phyloP scores from a whole-genome alignment of 2,329 filamentous ascomycete species.

The Exophiala oligosperma region DNA sequence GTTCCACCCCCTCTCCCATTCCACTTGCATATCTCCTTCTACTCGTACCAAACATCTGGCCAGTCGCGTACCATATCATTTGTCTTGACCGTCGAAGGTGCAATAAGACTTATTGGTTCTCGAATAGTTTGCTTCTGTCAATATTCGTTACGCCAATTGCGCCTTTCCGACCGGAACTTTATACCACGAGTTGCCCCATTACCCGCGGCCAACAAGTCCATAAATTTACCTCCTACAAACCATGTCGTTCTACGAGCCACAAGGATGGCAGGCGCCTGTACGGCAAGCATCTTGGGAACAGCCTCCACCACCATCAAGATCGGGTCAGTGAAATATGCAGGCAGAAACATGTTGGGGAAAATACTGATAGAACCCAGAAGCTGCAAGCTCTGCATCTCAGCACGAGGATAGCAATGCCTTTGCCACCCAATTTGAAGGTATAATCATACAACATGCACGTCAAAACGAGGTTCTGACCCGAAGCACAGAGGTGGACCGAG shows the following conservation, averaged over 20 bases:
- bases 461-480: conserved; percentile 29
- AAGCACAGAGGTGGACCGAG: conserved; percentile 83
- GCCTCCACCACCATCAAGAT: conserved; percentile 69
- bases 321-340: conserved; percentile 53
- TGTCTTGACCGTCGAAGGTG: conserved; percentile 2
- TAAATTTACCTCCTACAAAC: neutral
- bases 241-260: conserved; percentile 72
- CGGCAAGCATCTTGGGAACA: conserved; percentile 73
- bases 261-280: conserved; percentile 61
- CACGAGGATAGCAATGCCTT: conserved; percentile 78
- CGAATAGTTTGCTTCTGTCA: neutral
- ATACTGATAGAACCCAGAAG: conserved; percentile 45
- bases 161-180: conserved; percentile 3
- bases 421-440: conserved; percentile 86
- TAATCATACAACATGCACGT: neutral
- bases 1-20: conserved; percentile 16
- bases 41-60: conserved; percentile 4
- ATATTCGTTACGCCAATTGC: neutral
- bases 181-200: neutral
- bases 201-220: neutral
- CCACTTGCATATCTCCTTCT: conserved; percentile 15
- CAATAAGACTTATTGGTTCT: conserved; percentile 13
- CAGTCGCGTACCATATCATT: conserved; percentile 17
- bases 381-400: conserved; percentile 71
- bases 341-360: neutral